Conservation (phyloP, 371 early-diverging fungal species). For the Mucor circinelloides region DNA sequence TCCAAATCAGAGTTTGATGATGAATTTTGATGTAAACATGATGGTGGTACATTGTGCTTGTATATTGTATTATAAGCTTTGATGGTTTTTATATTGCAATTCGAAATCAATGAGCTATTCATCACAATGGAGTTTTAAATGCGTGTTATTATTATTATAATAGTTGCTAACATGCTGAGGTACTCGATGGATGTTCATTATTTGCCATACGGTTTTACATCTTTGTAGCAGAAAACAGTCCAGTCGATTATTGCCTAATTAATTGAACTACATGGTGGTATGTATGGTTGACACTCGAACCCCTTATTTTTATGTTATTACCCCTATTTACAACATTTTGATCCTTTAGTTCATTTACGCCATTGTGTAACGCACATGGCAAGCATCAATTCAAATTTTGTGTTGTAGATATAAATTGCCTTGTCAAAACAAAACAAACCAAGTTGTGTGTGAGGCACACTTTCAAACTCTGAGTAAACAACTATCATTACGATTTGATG, state of each 20-base stretch:
- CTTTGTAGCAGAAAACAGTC: neutral
- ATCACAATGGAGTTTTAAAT: neutral
- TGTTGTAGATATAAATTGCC: neutral
- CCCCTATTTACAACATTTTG: neutral
- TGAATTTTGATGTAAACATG: neutral
- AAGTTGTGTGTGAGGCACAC: neutral
- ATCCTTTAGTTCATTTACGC: neutral
- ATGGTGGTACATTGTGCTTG: neutral
- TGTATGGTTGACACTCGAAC: neutral
- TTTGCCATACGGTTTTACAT: neutral
- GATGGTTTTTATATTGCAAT: neutral
- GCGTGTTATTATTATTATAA: neutral
- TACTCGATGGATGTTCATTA: neutral
- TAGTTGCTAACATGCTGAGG: conserved; percentile 1
- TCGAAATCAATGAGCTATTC: neutral
- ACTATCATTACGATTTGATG: neutral
- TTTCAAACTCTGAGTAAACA: neutral
- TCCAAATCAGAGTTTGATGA: neutral
- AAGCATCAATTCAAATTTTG: conserved; percentile 1
- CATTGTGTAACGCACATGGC: conserved; percentile 15
- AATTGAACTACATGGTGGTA: neutral
- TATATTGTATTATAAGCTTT: neutral
- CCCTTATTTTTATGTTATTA: neutral
- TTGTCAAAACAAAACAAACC: conserved; percentile 1
- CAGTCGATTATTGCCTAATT: neutral